Percentiles rank a stretch among this genome's conserved stretches.
These are phyloP conservation scores for Clonostachys rosea DNA, from an alignment of 2,329 filamentous ascomycete species.

Conservation along the genomic window DNA sequence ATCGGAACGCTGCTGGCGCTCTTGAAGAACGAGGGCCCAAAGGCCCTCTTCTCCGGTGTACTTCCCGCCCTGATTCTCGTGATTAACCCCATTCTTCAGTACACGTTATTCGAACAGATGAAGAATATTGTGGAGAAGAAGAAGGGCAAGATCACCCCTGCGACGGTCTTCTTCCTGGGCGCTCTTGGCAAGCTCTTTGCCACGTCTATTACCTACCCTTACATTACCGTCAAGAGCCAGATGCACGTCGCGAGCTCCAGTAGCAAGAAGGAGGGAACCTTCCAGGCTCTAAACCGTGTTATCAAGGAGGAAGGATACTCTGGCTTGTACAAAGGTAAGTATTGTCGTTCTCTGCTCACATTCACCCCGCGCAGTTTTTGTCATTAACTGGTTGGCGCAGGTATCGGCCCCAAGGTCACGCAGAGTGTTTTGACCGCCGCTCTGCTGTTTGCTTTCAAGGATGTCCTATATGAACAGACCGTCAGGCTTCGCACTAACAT, in stretches of 20 bases:
- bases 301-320: constrained; percentile 85
- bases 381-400: constrained; percentile 34
- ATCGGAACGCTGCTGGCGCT: constrained; percentile 77
- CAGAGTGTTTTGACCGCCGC: constrained; percentile 96
- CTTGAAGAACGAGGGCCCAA: constrained; percentile 76
- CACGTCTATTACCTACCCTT: constrained; percentile 92
- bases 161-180: constrained; percentile 84
- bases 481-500: constrained; percentile 54
- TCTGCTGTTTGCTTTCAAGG: constrained; percentile 97
- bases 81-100: constrained; percentile 97
- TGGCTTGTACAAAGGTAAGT: constrained; percentile 85
- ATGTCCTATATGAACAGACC: constrained; percentile 84
- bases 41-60: constrained; percentile 86
- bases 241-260: constrained; percentile 86
- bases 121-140: constrained; percentile 81
- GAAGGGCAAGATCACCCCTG: constrained; percentile 67
- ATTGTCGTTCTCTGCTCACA: neutral
- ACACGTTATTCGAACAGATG: constrained; percentile 97
- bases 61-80: constrained; percentile 90
- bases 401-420: constrained; percentile 92
- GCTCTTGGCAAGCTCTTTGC: constrained; percentile 93
- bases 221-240: constrained; percentile 97
- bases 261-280: constrained; percentile 76
- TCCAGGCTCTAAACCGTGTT: constrained; percentile 72
- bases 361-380: neutral